Percentiles rank a stretch among this genome's conserved stretches.
Evolutionary conservation across 2,329 filamentous ascomycete species (phyloP).

Genomic region (Tolypocladium album): DNA sequence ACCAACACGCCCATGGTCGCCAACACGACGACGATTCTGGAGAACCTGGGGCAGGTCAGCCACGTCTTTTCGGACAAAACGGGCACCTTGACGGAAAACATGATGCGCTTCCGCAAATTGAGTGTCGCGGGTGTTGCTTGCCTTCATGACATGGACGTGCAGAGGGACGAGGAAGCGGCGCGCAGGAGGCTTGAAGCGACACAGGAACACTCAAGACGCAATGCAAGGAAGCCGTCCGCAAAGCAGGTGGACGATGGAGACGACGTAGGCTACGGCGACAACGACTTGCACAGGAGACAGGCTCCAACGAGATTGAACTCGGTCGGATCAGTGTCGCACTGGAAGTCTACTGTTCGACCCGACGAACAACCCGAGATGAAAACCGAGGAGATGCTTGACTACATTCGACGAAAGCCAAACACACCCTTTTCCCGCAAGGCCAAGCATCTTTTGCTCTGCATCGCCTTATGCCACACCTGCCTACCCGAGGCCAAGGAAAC

Average conservation of each 20-base stretch:
- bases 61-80: constrained; percentile 95
- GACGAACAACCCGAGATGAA: constrained; percentile 45
- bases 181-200: neutral
- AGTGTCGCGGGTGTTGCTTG: constrained; percentile 83
- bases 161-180: constrained; percentile 16
- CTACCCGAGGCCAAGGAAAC: constrained; percentile 60
- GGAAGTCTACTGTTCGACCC: constrained; percentile 36
- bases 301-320: neutral
- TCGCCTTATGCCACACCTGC: constrained; percentile 86
- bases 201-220: neutral
- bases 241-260: constrained; percentile 14
- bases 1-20: constrained; percentile 80
- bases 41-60: constrained; percentile 82
- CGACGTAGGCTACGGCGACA: constrained; percentile 19
- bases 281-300: constrained; percentile 1
- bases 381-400: constrained; percentile 67
- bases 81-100: constrained; percentile 85
- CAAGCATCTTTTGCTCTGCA: constrained; percentile 70
- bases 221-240: constrained; percentile 5
- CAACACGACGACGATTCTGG: constrained; percentile 89
- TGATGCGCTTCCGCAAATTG: constrained; percentile 91
- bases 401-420: constrained; percentile 63
- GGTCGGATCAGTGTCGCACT: constrained; percentile 35
- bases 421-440: constrained; percentile 70
- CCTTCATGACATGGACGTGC: constrained; percentile 69